Evolutionary conservation across 768 basidiomycete genomes (phyloP).

Genomic region (Xerocomus potaroensis): DNA sequence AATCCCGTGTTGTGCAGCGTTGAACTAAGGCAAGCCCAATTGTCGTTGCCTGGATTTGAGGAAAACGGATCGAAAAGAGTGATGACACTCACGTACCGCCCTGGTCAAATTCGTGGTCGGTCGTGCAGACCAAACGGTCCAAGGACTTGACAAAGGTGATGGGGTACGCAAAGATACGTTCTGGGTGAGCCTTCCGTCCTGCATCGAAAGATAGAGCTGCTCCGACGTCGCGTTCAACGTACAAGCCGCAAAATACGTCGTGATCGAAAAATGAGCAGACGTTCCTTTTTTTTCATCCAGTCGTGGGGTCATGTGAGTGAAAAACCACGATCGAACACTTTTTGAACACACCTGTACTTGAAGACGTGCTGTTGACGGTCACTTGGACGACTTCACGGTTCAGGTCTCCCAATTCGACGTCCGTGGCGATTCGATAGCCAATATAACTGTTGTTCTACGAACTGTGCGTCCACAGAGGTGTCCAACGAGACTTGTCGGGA

Average conservation of each 20-base stretch:
- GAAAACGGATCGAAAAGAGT: too few species aligned
- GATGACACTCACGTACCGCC: background rate
- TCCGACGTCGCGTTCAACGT: background rate
- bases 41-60: too few species aligned
- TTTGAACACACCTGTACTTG: background rate
- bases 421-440: background rate
- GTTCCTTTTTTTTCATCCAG: too few species aligned
- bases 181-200: background rate
- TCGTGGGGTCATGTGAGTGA: too few species aligned
- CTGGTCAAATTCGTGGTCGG: background rate
- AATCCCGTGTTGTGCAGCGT: background rate
- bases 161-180: too few species aligned
- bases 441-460: background rate
- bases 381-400: background rate
- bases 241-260: constrained; percentile 7
- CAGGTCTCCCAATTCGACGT: constrained; percentile 2
- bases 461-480: background rate
- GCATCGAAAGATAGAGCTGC: background rate
- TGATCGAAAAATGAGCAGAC: background rate
- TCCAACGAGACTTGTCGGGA: background rate
- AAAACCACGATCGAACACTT: too few species aligned
- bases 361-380: background rate
- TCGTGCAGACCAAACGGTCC: constrained; percentile 7
- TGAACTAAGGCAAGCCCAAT: too few species aligned
- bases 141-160: background rate